phyloP scores from a whole-genome alignment of 371 early-diverging fungal species.

The Mucor racemosus region DNA sequence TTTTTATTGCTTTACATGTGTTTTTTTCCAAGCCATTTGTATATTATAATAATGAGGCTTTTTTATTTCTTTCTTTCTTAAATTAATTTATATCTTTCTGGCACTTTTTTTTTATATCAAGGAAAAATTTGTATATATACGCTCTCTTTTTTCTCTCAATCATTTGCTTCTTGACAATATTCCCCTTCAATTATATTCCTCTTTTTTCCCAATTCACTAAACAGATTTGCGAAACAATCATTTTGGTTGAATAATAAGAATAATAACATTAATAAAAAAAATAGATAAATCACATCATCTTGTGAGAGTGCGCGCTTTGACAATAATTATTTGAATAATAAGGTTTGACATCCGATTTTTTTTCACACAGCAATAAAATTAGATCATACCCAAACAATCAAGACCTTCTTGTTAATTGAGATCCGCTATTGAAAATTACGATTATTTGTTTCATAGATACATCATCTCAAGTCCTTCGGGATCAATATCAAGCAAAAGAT shows the following conservation, averaged over 20 bases:
- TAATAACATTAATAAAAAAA: neutral
- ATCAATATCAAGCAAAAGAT: no score
- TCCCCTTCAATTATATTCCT: neutral
- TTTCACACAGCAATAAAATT: no score
- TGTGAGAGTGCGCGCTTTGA: neutral
- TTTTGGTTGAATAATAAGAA: no score
- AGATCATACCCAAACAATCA: no score
- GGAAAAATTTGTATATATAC: neutral
- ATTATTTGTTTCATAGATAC: no score
- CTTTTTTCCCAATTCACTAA: neutral
- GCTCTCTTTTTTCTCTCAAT: neutral
- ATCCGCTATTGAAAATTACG: no score
- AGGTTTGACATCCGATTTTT: no score
- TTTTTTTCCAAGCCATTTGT: neutral
- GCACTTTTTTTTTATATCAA: neutral
- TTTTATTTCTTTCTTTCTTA: neutral
- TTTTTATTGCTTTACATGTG: constrained; percentile 3
- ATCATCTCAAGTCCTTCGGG: no score
- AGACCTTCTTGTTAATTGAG: no score
- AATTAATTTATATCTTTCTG: neutral
- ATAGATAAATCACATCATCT: neutral
- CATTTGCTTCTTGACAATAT: neutral
- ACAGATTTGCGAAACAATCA: no score
- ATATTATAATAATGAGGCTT: constrained; percentile 2
- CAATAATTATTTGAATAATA: no score